Evolutionary conservation across 2,329 filamentous ascomycete species (phyloP).

Genomic region (Talaromyces sp.): DNA sequence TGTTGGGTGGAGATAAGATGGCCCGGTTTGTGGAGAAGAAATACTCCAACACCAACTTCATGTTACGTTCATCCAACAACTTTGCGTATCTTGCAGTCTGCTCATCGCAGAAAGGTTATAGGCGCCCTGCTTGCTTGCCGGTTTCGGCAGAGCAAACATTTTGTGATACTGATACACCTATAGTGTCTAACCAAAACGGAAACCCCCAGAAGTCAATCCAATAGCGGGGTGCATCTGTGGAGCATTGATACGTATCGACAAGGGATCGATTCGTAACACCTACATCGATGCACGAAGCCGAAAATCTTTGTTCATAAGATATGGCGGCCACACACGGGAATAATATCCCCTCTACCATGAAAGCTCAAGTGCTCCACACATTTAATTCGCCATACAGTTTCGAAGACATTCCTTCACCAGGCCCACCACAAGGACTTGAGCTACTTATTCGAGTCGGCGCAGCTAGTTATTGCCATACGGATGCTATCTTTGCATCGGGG

Average conservation of each 20-base stretch:
- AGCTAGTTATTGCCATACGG: slow-evolving; percentile 51
- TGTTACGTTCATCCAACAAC: neutral
- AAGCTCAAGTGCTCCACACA: slow-evolving; percentile 25
- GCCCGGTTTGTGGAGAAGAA: neutral
- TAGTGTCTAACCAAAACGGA: neutral
- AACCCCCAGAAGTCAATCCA: neutral
- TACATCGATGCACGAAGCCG: neutral
- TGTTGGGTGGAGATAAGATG: neutral
- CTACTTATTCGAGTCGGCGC: slow-evolving; percentile 49
- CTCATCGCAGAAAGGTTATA: neutral
- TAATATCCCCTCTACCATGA: slow-evolving; percentile 20
- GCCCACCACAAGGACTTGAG: slow-evolving; percentile 46
- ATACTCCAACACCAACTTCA: neutral
- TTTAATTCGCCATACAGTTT: slow-evolving; percentile 27
- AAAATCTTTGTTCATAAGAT: neutral
- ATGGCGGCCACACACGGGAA: neutral
- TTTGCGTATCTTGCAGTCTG: neutral
- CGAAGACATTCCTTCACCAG: slow-evolving; percentile 29
- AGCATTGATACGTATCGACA: neutral
- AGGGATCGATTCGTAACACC: neutral
- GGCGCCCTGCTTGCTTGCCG: neutral
- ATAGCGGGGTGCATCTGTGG: neutral
- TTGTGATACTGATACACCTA: neutral
- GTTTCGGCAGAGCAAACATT: neutral
- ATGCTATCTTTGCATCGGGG: slow-evolving; percentile 39